Conservation (phyloP, 2,329 filamentous ascomycete species). For the Fusarium dimerum region DNA sequence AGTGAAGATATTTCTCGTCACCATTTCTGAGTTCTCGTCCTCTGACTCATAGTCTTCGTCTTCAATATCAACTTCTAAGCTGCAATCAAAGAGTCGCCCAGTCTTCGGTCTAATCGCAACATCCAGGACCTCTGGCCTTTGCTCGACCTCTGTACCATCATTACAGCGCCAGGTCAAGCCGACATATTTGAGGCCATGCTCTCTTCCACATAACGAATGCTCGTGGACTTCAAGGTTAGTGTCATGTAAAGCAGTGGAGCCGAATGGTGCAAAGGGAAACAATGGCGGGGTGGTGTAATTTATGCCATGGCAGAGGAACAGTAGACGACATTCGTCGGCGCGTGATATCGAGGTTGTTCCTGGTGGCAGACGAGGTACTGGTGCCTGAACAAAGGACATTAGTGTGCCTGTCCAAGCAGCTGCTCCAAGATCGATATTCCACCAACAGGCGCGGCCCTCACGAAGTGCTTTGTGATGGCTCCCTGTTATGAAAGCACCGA, state of each 20-base stretch:
- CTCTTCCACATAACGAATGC: slow-evolving; percentile 5
- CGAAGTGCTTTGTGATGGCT: slow-evolving; percentile 1
- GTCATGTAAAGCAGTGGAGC: slow-evolving; percentile 11
- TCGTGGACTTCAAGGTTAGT: slow-evolving; percentile 20
- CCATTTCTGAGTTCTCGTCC: slow-evolving; percentile 20
- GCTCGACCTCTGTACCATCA: not conserved
- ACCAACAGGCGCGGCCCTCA: slow-evolving; percentile 12
- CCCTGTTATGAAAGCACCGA: slow-evolving; percentile 22
- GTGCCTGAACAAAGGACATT: slow-evolving; percentile 15
- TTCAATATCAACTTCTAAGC: slow-evolving; percentile 1
- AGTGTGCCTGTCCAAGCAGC: slow-evolving; percentile 18
- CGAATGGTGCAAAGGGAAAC: slow-evolving; percentile 19
- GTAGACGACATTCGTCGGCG: slow-evolving; percentile 20
- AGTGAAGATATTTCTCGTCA: slow-evolving; percentile 31
- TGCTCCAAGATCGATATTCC: slow-evolving; percentile 13
- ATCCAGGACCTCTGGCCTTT: not conserved
- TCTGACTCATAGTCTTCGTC: slow-evolving; percentile 13
- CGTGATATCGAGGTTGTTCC: slow-evolving; percentile 8
- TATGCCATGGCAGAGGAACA: slow-evolving; percentile 15
- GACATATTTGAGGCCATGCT: slow-evolving; percentile 6
- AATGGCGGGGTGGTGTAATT: slow-evolving; percentile 12
- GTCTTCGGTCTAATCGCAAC: not conserved
- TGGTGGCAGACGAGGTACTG: not conserved
- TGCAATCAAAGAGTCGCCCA: not conserved
- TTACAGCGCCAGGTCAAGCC: slow-evolving; percentile 9